phyloP scores from a whole-genome alignment of 176 grass and related monocot species.

The Ensete ventricosum region DNA sequence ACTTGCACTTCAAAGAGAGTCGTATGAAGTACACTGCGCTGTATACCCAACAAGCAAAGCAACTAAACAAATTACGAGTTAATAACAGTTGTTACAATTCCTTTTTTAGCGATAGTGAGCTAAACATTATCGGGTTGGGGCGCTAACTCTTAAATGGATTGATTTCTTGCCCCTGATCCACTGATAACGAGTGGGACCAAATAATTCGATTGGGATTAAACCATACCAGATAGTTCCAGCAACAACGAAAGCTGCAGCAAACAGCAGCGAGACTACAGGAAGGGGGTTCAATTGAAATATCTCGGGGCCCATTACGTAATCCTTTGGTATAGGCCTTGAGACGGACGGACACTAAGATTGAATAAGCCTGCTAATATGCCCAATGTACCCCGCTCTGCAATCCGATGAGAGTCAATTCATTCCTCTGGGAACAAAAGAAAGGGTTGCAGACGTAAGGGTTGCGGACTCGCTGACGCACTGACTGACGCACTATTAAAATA shows the following conservation, averaged over 20 bases:
- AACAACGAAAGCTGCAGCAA: conserved; percentile 21
- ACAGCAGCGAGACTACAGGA: not conserved
- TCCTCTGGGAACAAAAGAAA: not conserved
- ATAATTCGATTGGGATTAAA: conserved; percentile 23
- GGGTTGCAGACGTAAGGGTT: too few species aligned
- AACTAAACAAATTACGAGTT: too few species aligned
- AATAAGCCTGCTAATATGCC: conserved; percentile 11
- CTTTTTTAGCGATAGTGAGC: too few species aligned
- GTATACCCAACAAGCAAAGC: too few species aligned
- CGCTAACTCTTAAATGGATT: too few species aligned
- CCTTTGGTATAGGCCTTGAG: conserved; percentile 16
- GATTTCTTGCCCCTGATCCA: not conserved
- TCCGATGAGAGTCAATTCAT: too few species aligned
- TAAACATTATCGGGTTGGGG: too few species aligned
- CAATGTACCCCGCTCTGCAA: not conserved
- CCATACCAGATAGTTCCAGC: conserved; percentile 22
- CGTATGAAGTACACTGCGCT: too few species aligned
- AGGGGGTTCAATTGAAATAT: not conserved
- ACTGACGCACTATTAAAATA: too few species aligned
- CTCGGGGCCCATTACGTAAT: not conserved
- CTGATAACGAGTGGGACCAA: conserved; percentile 11
- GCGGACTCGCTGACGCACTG: too few species aligned
- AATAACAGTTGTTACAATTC: too few species aligned
- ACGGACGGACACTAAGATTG: conserved; percentile 4
- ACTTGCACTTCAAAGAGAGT: too few species aligned